These are phyloP conservation scores for Xylaria sp. DNA, from an alignment of 2,329 filamentous ascomycete genomes.

Conservation along the genomic window DNA sequence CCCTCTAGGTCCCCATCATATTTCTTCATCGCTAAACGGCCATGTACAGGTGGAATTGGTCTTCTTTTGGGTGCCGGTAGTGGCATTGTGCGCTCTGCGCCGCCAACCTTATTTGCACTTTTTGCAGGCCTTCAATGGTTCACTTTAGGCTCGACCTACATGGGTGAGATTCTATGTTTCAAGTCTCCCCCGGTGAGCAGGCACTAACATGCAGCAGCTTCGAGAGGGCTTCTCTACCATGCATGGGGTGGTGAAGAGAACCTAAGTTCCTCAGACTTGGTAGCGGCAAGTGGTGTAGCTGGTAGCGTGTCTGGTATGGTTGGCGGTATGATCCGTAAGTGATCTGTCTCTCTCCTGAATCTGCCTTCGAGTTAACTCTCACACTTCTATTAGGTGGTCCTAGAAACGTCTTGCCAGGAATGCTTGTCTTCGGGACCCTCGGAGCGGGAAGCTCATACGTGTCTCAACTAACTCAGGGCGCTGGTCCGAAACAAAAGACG, in stretches of 20 bases:
- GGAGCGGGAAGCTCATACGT: constrained; percentile 46
- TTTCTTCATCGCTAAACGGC: constrained; percentile 28
- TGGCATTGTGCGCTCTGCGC: constrained; percentile 72
- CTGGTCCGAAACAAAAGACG: constrained; percentile 29
- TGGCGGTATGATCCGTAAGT: constrained; percentile 61
- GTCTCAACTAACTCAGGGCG: constrained; percentile 27
- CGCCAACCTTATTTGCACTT: constrained; percentile 72
- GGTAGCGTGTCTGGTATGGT: constrained; percentile 71
- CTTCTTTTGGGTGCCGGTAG: constrained; percentile 69
- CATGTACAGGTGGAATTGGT: constrained; percentile 58
- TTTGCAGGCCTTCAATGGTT: constrained; percentile 82
- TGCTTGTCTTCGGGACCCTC: constrained; percentile 54
- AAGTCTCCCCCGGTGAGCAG: background rate
- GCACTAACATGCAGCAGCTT: constrained; percentile 46
- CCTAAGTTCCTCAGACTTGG: constrained; percentile 63
- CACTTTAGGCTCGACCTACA: constrained; percentile 76
- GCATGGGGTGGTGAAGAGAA: constrained; percentile 57
- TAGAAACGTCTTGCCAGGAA: constrained; percentile 57
- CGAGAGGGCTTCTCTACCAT: constrained; percentile 53
- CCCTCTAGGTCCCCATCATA: background rate
- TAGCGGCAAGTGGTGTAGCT: constrained; percentile 71
- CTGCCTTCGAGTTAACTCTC: constrained; percentile 1
- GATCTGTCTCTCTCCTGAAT: constrained; percentile 1
- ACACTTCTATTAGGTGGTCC: constrained; percentile 53
- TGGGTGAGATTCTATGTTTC: constrained; percentile 57